Percentiles rank a stretch among this genome's conserved stretches.
phyloP scores from a whole-genome alignment of 73 alveolate genomes.

The Paramecium octaurelia region DNA sequence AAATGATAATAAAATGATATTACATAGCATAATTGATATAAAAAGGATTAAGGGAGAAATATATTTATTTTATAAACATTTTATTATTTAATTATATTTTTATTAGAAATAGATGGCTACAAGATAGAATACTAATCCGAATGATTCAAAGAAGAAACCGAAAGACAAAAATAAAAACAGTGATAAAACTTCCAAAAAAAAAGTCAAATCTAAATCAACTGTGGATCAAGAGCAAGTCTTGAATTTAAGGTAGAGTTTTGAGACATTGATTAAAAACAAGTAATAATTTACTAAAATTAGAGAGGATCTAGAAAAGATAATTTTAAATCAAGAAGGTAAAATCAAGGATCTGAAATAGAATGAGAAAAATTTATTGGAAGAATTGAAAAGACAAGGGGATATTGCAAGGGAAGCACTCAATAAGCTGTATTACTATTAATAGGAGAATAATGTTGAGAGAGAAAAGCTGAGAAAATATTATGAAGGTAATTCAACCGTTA shows the following conservation, averaged over 20 bases:
- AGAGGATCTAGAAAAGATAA: not conserved
- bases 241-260: not conserved
- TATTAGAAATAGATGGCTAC: not conserved
- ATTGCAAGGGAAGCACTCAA: conserved; percentile 24
- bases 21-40: not conserved
- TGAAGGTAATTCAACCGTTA: not conserved
- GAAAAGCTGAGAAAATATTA: not conserved
- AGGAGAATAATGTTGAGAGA: not conserved
- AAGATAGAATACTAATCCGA: not conserved
- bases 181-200: not conserved
- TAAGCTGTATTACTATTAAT: not conserved
- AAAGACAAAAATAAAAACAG: not conserved
- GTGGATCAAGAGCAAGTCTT: not conserved
- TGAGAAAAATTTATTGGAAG: not conserved
- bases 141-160: not conserved
- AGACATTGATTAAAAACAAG: not conserved
- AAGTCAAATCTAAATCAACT: not conserved
- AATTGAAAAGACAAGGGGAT: not conserved
- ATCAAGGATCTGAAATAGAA: not conserved
- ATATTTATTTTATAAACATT: not conserved
- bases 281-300: not conserved
- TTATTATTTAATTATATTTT: not conserved
- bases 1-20: not conserved
- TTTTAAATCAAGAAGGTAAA: not conserved
- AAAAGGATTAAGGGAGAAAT: not conserved